Evolutionary conservation across 2,329 filamentous ascomycete species (phyloP).

Genomic region (Hymenoscyphus salicellus): DNA sequence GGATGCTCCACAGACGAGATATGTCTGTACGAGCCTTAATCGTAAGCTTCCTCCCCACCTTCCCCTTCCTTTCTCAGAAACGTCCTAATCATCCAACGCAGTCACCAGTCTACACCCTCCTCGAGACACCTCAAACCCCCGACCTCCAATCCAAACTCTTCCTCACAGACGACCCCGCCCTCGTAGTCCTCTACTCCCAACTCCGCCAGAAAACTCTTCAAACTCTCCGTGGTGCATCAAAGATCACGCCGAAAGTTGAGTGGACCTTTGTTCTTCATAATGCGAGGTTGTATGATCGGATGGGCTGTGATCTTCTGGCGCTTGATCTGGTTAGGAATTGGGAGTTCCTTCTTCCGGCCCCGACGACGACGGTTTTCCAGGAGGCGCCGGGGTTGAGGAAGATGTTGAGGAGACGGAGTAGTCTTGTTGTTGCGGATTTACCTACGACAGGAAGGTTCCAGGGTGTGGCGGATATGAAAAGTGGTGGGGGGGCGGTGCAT

Average conservation of each 20-base stretch:
- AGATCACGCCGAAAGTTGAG: conserved; percentile 73
- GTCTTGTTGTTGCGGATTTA: conserved; percentile 75
- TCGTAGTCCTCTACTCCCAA: conserved; percentile 83
- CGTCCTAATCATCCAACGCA: conserved; percentile 38
- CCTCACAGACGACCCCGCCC: conserved; percentile 83
- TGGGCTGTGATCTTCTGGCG: conserved; percentile 90
- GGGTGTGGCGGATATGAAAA: conserved; percentile 44
- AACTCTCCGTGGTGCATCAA: conserved; percentile 79
- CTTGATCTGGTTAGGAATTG: conserved; percentile 80
- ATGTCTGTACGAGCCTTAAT: conserved; percentile 82
- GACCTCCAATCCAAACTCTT: conserved; percentile 75
- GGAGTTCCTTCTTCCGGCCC: conserved; percentile 65
- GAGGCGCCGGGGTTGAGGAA: conserved; percentile 44
- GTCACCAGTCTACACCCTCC: conserved; percentile 73
- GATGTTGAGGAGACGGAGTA: conserved; percentile 68
- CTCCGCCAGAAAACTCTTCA: conserved; percentile 78
- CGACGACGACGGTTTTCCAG: conserved; percentile 43
- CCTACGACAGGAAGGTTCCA: conserved; percentile 39
- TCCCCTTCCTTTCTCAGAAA: not conserved
- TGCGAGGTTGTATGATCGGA: conserved; percentile 77
- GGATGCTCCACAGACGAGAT: conserved; percentile 78
- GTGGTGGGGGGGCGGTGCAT: conserved; percentile 37
- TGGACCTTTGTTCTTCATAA: conserved; percentile 89
- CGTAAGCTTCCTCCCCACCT: conserved; percentile 46
- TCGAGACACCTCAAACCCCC: conserved; percentile 61